phyloP scores from a whole-genome alignment of 495 filamentous ascomycete species.

The Diplogelasinospora grovesii region DNA sequence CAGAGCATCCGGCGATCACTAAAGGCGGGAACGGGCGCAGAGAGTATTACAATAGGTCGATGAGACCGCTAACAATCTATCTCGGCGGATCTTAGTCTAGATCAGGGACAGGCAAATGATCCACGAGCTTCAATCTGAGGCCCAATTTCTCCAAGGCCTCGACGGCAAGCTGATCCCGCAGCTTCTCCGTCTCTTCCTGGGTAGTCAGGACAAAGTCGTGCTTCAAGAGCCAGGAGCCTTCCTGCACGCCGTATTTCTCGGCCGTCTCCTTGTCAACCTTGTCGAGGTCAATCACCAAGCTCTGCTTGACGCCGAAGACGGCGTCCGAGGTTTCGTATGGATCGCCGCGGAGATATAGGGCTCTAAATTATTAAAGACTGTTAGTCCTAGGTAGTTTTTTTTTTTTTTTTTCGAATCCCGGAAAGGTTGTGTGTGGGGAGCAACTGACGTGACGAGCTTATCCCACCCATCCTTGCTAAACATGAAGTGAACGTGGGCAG shows the following conservation, averaged over 20 bases:
- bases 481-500: constrained; percentile 93
- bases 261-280: constrained; percentile 53
- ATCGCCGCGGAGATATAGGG: constrained; percentile 76
- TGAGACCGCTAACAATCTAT: too few species aligned
- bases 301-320: constrained; percentile 89
- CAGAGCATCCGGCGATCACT: constrained; percentile 29
- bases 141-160: constrained; percentile 68
- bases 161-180: constrained; percentile 66
- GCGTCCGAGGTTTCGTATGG: constrained; percentile 88
- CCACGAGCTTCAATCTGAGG: constrained; percentile 65
- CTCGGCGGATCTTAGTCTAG: constrained; percentile 26
- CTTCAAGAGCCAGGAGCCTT: constrained; percentile 60
- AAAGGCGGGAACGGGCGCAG: constrained; percentile 9
- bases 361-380: constrained; percentile 42
- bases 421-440: too few species aligned
- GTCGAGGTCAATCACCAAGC: constrained; percentile 65
- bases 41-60: constrained; percentile 3
- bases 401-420: too few species aligned
- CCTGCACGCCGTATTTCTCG: constrained; percentile 58
- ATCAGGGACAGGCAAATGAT: constrained; percentile 73
- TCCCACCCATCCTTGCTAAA: constrained; percentile 80
- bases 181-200: constrained; percentile 58
- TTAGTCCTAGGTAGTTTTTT: too few species aligned
- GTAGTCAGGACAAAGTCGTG: constrained; percentile 70
- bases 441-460: constrained; percentile 72